Evolutionary conservation across 2,329 filamentous ascomycete genomes (phyloP).

Genomic region (Penicillium sp.): DNA sequence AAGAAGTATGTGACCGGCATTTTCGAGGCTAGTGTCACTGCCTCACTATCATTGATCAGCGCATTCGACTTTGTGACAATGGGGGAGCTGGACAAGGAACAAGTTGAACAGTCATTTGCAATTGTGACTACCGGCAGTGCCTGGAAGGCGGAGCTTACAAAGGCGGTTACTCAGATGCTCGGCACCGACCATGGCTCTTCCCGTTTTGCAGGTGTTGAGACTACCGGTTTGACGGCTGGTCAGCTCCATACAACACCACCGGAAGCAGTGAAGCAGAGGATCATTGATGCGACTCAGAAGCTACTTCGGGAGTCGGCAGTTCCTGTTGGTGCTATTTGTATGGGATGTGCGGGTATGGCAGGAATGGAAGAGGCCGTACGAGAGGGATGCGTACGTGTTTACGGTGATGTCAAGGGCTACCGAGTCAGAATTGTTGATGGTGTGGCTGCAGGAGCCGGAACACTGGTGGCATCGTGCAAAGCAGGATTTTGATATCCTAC

Average conservation of each 20-base stretch:
- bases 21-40: constrained; percentile 76
- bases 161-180: constrained; percentile 65
- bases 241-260: constrained; percentile 72
- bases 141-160: constrained; percentile 72
- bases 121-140: constrained; percentile 85
- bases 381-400: constrained; percentile 63
- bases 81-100: constrained; percentile 33
- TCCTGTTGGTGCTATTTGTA: constrained; percentile 66
- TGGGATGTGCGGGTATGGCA: constrained; percentile 91
- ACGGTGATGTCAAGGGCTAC: constrained; percentile 60
- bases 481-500: constrained; percentile 30
- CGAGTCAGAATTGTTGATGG: constrained; percentile 75
- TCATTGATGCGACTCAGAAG: constrained; percentile 68
- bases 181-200: constrained; percentile 32
- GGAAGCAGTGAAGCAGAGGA: constrained; percentile 62
- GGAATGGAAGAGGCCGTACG: constrained; percentile 77
- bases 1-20: constrained; percentile 71
- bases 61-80: constrained; percentile 34
- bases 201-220: constrained; percentile 76
- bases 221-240: constrained; percentile 75
- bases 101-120: constrained; percentile 61
- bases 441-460: constrained; percentile 39
- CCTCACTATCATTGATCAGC: constrained; percentile 58
- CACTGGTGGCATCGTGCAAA: constrained; percentile 38
- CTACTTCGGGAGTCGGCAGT: constrained; percentile 55